Base-by-base conservation (phyloP, 2,329 filamentous ascomycete species). In the Cladorrhinum sp. region DNA sequence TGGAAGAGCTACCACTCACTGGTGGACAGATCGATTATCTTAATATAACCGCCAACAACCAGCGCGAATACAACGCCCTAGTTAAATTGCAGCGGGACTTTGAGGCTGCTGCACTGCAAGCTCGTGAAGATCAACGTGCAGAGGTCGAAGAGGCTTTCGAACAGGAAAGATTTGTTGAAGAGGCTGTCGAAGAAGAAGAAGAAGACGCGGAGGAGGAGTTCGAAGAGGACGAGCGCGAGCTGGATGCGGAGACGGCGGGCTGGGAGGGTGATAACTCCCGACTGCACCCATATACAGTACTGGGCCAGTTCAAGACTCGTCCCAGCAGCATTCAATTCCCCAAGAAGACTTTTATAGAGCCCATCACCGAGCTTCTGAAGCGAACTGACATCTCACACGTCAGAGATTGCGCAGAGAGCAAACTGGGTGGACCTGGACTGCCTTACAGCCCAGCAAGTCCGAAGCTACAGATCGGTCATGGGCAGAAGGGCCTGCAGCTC, bases 271-370 rank as follows among this genome's bases (percentile, higher is more conserved):
- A 45, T 12, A 45, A 45, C 41, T 45, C 77, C 7, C 85, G 91
- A 18, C 80, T 87, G 20, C 95, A 98, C 73, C 86, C 88, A 2
- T 79, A 91, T 60, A 96, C 92, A 0, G 73, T 81, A 1, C 79
- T 86, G 48, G 92, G 90, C n/a, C 86, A 87, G 63, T 96, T 89
- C 72, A 82, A 85, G 53, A 91, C 90, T 1, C 81, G 79, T 22
- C 90, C 93, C 1, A 82, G 82, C 45, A 96, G 93, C 8, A 74
- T 97, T 13, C 80, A 84, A n/a, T 76, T 96, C 2, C 92, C 93
- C 0, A 83, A 85, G 64, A 77, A 81, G n/a, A 79, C 84, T 2
- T 81, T 97, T 45, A 81, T 90, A 8, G 77, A 82, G 2, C 92
- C 92, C 0, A 86, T 96, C 18, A 80, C 84, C 1, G 75, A 83